Evolutionary conservation across 108 stramenopile genomes (phyloP), one percentile per base, ranked within the genome.

Genomic region (Conticribra guillardii): DNA sequence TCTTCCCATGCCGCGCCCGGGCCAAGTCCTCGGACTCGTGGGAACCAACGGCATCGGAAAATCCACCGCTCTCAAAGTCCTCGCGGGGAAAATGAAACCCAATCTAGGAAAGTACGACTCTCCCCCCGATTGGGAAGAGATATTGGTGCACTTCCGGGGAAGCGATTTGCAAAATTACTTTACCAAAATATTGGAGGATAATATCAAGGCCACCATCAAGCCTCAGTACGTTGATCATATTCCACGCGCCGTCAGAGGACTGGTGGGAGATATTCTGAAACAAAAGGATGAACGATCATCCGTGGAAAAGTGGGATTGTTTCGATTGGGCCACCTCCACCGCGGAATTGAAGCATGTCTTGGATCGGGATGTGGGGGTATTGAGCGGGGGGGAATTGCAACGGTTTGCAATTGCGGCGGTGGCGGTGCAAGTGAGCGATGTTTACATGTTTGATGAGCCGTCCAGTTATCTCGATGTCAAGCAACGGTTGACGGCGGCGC

Each of bases 381-480:
- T 99, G 55, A 93, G 91, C 29, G 99, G 99, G 33, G 99, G 99
- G 16, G 99, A 99, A 83, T 75, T 99, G 59, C 99, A 99, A 84
- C 90, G 99, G 19, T 99, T 99, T 79, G 97, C 98, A 15, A 99
- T 98, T 76, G 92, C 91, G 27, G 88, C 89, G 9, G 95, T 97
- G 56, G 89, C 89, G 8, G 90, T 97, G 8, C 96, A 97, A 68
- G 50, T 74, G n/a, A 84, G 88, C 47, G 97, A 99, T 80, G 98
- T 98, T 17, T 99, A 99, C 89, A 98, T 99, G 97, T 98, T 99
- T 83, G 99, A 99, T 77, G 99, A 99, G 74, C 99, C 99, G 0
- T 96, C 94, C 19, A 96, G 92, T 5, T 99, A 98, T 84, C 84
- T 99, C 34, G 99, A 99, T 84, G 97, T 99, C 18, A 98, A 97